Base-by-base conservation (phyloP, 176 grass and related monocot genomes). In the Secale cereale region DNA sequence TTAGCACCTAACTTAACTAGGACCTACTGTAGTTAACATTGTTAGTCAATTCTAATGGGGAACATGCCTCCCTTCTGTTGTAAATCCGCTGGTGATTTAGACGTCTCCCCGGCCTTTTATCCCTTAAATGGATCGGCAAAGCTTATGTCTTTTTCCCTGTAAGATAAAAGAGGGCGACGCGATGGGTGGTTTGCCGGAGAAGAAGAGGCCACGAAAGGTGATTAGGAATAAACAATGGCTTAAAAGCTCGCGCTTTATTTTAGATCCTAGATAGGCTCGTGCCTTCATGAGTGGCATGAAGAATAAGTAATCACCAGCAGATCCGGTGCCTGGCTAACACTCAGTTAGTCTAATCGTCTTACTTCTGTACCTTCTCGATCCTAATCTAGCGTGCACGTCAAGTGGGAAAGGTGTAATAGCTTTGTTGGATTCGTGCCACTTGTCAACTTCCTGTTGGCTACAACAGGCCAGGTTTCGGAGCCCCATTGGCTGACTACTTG, bases 271-370 rank as follows among this genome's bases (percentile, higher is more conserved):
- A 67, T 37, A 26, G 14, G 85, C 81, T 62, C 85, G 61, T 70
- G 85, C 85, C 33, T 52, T 29, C 28, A 84, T 77, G 89, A 81
- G 81, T 35, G 39, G 69, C 81, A 76, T 77, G 85, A 90, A 74
- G 14, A n/a, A 46, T 65, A 65, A 57, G 41, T 74, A 80, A 83
- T 74, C 74, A 0, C 5, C 26, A 25, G 78, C 64, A 56, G 88
- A 82, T 86, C 83, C 70, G 17, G 70, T 6, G 72, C 84, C 79
- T 80, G 17, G 59, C 68, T 69, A 59, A 80, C 80, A 60, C 80
- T 79, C 41, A 17, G 74, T 86, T 86, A 80, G 0, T 90, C 76
- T 80, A 87, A 87, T 80, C 66, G 4, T 8, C 30, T 62, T 50
- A 61, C 29, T 62, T 70, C n/a, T 77, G 77, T 76, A 75, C 28